Conservation (phyloP, 352 stramenopile species). For the Phytophthora chlamydospora region DNA sequence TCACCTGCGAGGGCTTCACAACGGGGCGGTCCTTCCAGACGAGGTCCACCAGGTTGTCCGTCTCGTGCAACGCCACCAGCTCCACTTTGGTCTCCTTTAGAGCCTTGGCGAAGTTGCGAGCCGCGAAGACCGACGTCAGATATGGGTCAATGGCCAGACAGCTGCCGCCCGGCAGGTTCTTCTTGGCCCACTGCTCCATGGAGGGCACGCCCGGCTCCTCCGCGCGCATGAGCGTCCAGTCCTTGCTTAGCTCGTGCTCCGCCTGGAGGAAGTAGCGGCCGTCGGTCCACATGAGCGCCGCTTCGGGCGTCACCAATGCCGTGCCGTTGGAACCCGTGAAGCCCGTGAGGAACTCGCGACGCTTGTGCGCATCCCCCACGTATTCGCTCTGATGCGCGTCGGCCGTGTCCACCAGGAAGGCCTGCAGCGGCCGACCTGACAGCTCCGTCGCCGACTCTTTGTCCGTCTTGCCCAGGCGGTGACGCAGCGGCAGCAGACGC, state of each 20-base stretch:
- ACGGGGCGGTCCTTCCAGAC: conserved; percentile 91
- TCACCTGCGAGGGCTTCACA: conserved; percentile 80
- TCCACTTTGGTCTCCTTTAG: conserved; percentile 75
- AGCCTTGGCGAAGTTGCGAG: conserved; percentile 69
- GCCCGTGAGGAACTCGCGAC: conserved; percentile 94
- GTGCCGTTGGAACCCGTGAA: conserved; percentile 98
- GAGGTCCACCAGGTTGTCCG: conserved; percentile 95
- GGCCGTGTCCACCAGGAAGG: conserved; percentile 95
- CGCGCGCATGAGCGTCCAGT: conserved; percentile 97
- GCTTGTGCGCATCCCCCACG: conserved; percentile 94
- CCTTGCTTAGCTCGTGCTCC: conserved; percentile 90
- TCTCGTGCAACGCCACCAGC: conserved; percentile 74
- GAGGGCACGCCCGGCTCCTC: conserved; percentile 92
- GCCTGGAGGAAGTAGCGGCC: conserved; percentile 98
- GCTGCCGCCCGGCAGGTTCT: conserved; percentile 61
- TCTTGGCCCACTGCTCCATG: conserved; percentile 84
- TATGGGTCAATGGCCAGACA: conserved; percentile 96
- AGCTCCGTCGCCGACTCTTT: conserved; percentile 28
- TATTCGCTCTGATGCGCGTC: conserved; percentile 99
- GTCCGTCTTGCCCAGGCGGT: conserved; percentile 55
- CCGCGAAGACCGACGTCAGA: conserved; percentile 90
- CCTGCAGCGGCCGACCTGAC: conserved; percentile 66
- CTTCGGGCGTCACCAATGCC: conserved; percentile 77
- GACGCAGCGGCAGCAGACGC: conserved; percentile 65
- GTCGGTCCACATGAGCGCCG: conserved; percentile 98